Conservation (phyloP, 495 filamentous ascomycete genomes). For the Penicillium pulvis region DNA sequence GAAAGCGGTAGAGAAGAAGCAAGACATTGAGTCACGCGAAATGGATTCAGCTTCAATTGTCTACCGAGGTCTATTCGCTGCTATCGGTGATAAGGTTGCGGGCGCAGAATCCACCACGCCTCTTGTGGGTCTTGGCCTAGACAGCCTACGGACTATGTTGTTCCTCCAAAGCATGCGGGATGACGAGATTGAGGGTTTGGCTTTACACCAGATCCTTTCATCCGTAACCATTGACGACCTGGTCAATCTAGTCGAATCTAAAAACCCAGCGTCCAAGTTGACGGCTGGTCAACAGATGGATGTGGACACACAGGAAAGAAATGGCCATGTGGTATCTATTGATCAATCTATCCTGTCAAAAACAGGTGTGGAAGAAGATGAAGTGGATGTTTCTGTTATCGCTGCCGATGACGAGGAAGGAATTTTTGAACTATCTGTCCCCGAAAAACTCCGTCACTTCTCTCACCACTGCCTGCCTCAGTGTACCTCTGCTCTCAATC, state of each 20-base stretch:
- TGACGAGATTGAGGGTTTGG: constrained; percentile 5
- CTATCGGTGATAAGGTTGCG: constrained; percentile 41
- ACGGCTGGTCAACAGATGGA: neutral
- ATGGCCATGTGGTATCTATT: neutral
- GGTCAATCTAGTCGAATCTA: neutral
- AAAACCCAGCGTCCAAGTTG: neutral
- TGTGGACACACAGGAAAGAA: neutral
- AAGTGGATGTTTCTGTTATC: neutral
- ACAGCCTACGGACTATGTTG: constrained; percentile 73
- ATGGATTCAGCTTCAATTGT: constrained; percentile 1
- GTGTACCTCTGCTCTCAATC: neutral
- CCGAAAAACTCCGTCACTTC: constrained; percentile 1
- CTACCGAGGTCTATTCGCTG: constrained; percentile 37
- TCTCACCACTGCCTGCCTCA: neutral
- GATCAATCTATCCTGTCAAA: constrained; percentile 5
- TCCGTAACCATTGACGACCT: neutral
- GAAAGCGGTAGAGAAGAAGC: neutral
- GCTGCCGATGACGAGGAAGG: neutral
- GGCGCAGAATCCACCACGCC: constrained; percentile 50
- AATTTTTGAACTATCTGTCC: neutral
- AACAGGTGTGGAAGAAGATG: constrained; percentile 38
- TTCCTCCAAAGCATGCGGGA: constrained; percentile 42
- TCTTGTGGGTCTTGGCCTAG: constrained; percentile 74
- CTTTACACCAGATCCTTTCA: neutral
- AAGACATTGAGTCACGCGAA: neutral